These are phyloP conservation scores for Oropetium thomaeum DNA, from an alignment of 176 grass and related monocot species.

Conservation along the genomic window DNA sequence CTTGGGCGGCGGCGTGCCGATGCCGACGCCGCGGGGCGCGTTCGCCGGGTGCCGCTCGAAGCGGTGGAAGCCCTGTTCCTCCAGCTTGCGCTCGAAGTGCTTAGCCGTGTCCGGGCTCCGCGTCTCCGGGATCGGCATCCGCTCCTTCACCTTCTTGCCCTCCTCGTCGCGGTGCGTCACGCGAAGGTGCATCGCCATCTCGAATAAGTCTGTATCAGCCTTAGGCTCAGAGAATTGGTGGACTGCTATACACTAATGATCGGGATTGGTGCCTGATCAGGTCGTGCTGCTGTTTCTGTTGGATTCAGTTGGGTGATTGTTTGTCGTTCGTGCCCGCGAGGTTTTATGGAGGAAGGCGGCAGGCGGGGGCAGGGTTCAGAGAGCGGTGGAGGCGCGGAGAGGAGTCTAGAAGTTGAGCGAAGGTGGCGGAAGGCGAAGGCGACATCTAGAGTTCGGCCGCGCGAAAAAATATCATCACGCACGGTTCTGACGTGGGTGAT, in stretches of 20 bases:
- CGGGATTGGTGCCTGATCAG: neutral
- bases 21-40: conserved; percentile 55
- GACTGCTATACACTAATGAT: too few relatives aligned
- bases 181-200: conserved; percentile 20
- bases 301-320: neutral
- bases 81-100: conserved; percentile 74
- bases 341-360: neutral
- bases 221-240: too few relatives aligned
- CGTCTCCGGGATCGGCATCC: conserved; percentile 42
- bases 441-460: neutral
- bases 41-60: conserved; percentile 64
- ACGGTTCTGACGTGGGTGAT: too few relatives aligned
- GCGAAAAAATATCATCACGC: too few relatives aligned
- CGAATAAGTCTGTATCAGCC: too few relatives aligned
- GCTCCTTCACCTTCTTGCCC: conserved; percentile 17
- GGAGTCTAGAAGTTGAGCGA: neutral
- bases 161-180: conserved; percentile 34
- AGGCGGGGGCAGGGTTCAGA: neutral
- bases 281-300: neutral
- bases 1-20: conserved; percentile 59
- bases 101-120: conserved; percentile 42
- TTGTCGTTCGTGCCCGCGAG: neutral
- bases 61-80: conserved; percentile 64
- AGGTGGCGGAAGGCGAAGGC: conserved; percentile 33
- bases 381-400: conserved; percentile 7